Percentiles rank a stretch among this genome's conserved stretches.
These are phyloP conservation scores for Neonectria ditissima DNA, from an alignment of 2,329 filamentous ascomycete genomes.

Conservation along the genomic window DNA sequence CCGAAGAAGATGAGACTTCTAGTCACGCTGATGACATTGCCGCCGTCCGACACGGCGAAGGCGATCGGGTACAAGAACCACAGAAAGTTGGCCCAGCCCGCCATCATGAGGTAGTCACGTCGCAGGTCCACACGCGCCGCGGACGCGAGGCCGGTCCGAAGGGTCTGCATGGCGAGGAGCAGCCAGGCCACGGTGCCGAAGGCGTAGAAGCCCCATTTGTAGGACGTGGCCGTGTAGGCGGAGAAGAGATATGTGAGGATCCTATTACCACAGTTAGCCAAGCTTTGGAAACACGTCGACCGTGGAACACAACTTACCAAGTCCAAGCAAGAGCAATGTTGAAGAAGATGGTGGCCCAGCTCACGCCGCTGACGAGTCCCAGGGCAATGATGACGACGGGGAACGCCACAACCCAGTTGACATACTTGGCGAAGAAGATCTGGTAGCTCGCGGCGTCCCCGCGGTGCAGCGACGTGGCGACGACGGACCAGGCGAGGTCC, in stretches of 20 bases:
- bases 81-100: constrained; percentile 62
- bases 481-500: constrained; percentile 60
- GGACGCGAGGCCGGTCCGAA: constrained; percentile 52
- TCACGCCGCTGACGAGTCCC: constrained; percentile 63
- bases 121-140: constrained; percentile 56
- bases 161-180: constrained; percentile 57
- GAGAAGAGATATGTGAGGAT: constrained; percentile 62
- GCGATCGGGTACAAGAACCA: constrained; percentile 69
- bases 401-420: constrained; percentile 66
- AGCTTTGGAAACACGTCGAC: no score
- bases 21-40: constrained; percentile 61
- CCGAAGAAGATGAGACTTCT: constrained; percentile 64
- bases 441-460: constrained; percentile 53
- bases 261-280: constrained; percentile 30
- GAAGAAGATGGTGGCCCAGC: constrained; percentile 67
- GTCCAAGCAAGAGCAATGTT: constrained; percentile 62
- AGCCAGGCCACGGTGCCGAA: constrained; percentile 63
- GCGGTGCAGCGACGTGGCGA: constrained; percentile 47
- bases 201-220: constrained; percentile 70
- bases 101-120: constrained; percentile 59
- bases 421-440: constrained; percentile 68
- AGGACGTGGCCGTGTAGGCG: constrained; percentile 60
- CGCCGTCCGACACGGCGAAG: constrained; percentile 63
- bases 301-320: constrained; percentile 50
- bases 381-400: constrained; percentile 59